Conservation (phyloP, 352 stramenopile species). For the Phytophthora vignae region DNA sequence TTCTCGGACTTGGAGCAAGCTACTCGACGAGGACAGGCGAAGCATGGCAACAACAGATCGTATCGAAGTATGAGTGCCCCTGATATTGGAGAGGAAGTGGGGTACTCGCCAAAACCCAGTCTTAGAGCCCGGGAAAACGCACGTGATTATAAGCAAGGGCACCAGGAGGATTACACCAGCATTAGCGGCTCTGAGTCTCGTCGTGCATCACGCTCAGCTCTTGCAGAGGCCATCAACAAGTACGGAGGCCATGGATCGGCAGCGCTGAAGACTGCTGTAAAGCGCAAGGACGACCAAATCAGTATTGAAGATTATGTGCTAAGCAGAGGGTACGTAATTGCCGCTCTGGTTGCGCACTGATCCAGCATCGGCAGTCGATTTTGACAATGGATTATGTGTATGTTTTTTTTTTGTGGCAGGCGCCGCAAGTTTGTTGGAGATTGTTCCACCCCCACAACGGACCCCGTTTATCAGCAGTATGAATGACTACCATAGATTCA, state of each 20-base stretch:
- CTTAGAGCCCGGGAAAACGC: slow-evolving; percentile 48
- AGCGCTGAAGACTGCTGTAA: slow-evolving; percentile 45
- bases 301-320: slow-evolving; percentile 64
- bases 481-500: not conserved
- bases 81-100: slow-evolving; percentile 75
- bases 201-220: slow-evolving; percentile 31
- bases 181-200: slow-evolving; percentile 45
- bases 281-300: slow-evolving; percentile 67
- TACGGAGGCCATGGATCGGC: slow-evolving; percentile 37
- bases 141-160: slow-evolving; percentile 39
- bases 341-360: not conserved
- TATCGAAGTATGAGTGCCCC: slow-evolving; percentile 79
- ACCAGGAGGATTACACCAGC: slow-evolving; percentile 41
- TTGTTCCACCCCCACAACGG: slow-evolving; percentile 43
- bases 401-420: slow-evolving; percentile 29
- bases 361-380: not conserved
- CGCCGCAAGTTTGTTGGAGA: slow-evolving; percentile 76
- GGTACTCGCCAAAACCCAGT: slow-evolving; percentile 27
- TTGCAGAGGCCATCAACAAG: slow-evolving; percentile 44
- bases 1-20: slow-evolving; percentile 42
- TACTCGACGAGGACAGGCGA: slow-evolving; percentile 32
- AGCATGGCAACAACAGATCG: slow-evolving; percentile 44
- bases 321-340: slow-evolving; percentile 48
- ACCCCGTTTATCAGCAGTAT: slow-evolving; percentile 78
- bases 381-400: not conserved